Conservation (phyloP, 805 yeast genomes). For the Tetrapisispora pingtungensis region DNA sequence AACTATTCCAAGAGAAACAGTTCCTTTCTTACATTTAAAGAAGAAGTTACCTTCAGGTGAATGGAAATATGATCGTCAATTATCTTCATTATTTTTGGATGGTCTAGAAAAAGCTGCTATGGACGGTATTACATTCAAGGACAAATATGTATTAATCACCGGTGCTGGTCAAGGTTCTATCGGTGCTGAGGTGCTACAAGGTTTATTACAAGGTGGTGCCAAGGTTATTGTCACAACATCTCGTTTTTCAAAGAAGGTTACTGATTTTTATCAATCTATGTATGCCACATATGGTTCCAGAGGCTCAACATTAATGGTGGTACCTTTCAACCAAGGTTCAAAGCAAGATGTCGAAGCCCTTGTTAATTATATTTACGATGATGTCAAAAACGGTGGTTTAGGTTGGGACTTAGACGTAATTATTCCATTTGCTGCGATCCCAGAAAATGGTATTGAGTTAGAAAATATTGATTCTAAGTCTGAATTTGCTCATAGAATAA, state of each 20-base stretch:
- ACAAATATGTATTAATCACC: constrained; percentile 81
- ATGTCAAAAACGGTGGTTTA: constrained; percentile 75
- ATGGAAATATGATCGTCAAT: constrained; percentile 76
- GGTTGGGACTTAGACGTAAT: constrained; percentile 97
- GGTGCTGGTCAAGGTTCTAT: constrained; percentile 99
- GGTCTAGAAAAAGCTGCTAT: constrained; percentile 90
- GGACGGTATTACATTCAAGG: constrained; percentile 84
- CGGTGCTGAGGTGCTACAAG: constrained; percentile 94
- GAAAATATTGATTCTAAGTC: constrained; percentile 89
- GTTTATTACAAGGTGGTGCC: constrained; percentile 95
- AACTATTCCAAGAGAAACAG: constrained; percentile 66
- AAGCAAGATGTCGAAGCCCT: constrained; percentile 85
- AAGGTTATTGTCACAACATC: constrained; percentile 94
- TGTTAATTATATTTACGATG: constrained; percentile 75
- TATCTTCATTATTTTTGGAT: constrained; percentile 72
- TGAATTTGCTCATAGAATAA: constrained; percentile 96
- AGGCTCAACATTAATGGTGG: constrained; percentile 88
- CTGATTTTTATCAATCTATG: constrained; percentile 90
- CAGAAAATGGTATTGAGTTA: constrained; percentile 95
- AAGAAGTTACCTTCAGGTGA: constrained; percentile 58
- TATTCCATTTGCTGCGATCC: constrained; percentile 97
- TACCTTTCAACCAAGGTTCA: constrained; percentile 98
- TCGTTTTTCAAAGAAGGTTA: constrained; percentile 84
- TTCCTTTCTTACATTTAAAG: constrained; percentile 92
- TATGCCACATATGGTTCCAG: constrained; percentile 88